Base-by-base conservation (phyloP, 2,329 filamentous ascomycete genomes). In the Nemania serpens region DNA sequence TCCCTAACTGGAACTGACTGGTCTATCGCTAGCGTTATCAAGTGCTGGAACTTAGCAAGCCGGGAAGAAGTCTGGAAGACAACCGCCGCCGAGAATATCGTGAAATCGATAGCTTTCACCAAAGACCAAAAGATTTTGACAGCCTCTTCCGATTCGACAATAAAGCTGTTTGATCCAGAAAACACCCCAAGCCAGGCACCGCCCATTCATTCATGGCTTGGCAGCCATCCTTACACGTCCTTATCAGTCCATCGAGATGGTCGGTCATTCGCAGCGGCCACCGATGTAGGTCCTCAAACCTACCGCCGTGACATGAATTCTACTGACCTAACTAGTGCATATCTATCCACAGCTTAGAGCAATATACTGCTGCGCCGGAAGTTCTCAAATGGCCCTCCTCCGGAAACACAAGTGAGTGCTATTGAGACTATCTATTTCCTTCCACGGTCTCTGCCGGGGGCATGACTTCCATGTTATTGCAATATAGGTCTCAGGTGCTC, bases 81-180 rank as follows among this genome's bases (percentile, higher is more conserved):
- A 68, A 85, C 88, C 9, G 94, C 93, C 22, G 96, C 99, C 74
- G 91, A 97, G 69, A 96, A 96, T 69, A 89, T 97, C 46, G 91
- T 98, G 68, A 97, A 96, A 80, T 91, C 90, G 13, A 82, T 97
- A 73, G 90, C 88, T 69, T 99, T 94, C 90, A 97, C 93, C 2
- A 84, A 86, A 46, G 91, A 96, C 69, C 85, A 88, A 72, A 94
- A 93, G 73, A 81, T 98, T 13, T 79, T 98, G 48, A 94, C 91
- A 1, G 97, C 93, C 73, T 93, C 91, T 5, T 88, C 87, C 62
- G 95, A 99, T 76, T 87, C 88, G 68, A 90, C 91, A 3, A 85
- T 98, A 71, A 97, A 98, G 76, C 81, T 99, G 34, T 97, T 91
- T 78, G 93, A 97, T 70, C 93, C 94, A 1, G 96, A 96, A 75